phyloP scores from a whole-genome alignment of 2,329 filamentous ascomycete species.

The Neofusicoccum umdonicola region DNA sequence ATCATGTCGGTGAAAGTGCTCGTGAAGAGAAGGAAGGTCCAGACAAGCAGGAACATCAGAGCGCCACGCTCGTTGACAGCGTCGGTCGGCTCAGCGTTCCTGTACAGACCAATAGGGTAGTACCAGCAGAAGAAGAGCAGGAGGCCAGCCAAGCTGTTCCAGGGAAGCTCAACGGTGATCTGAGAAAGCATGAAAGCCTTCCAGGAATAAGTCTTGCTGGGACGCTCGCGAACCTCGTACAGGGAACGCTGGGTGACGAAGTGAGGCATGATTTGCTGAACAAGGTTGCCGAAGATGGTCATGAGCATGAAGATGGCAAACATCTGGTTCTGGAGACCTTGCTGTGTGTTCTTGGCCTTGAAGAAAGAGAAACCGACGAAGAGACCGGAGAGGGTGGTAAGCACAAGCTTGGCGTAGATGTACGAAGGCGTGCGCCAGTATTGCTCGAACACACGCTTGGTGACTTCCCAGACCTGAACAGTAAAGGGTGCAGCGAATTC shows the following conservation, averaged over 20 bases:
- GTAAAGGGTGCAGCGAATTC: conserved; percentile 79
- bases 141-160: conserved; percentile 68
- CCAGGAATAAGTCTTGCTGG: conserved; percentile 79
- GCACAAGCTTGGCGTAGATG: conserved; percentile 76
- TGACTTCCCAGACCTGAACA: conserved; percentile 65
- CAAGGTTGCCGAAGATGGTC: conserved; percentile 72
- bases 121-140: conserved; percentile 76
- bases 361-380: conserved; percentile 80
- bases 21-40: conserved; percentile 70
- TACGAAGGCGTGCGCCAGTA: conserved; percentile 90
- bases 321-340: conserved; percentile 78
- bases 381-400: conserved; percentile 64
- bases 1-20: conserved; percentile 73
- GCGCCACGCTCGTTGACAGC: conserved; percentile 64
- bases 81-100: conserved; percentile 60
- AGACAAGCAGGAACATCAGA: conserved; percentile 71
- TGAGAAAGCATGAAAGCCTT: conserved; percentile 75
- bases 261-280: conserved; percentile 74
- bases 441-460: conserved; percentile 77
- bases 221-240: conserved; percentile 80
- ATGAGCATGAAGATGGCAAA: conserved; percentile 76
- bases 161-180: conserved; percentile 77
- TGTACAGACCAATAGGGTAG: conserved; percentile 72
- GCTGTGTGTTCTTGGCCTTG: conserved; percentile 64
- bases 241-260: conserved; percentile 74